These are phyloP conservation scores for Coleophoma crateriformis DNA, from an alignment of 2,329 filamentous ascomycete genomes.

Conservation along the genomic window DNA sequence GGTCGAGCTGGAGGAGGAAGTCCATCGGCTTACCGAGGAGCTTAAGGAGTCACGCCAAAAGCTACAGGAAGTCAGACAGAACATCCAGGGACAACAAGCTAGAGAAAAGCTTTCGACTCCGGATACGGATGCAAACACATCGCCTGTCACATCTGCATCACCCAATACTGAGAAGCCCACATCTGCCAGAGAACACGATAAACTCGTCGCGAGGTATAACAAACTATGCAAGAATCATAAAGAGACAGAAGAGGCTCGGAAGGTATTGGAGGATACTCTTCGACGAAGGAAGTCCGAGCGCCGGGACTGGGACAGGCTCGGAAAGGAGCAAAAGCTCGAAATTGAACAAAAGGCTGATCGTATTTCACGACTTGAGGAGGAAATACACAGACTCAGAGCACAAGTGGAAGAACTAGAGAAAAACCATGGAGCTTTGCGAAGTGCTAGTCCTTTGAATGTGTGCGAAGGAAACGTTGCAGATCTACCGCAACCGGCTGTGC, in stretches of 20 bases:
- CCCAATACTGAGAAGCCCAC: conserved; percentile 3
- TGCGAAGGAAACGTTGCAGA: neutral
- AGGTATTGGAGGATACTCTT: conserved; percentile 6
- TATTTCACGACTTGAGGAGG: conserved; percentile 11
- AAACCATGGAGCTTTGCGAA: neutral
- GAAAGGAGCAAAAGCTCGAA: conserved; percentile 3
- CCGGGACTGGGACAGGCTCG: conserved; percentile 6
- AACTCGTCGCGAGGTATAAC: conserved; percentile 13
- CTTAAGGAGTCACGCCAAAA: conserved; percentile 8
- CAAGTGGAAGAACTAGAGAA: conserved; percentile 1
- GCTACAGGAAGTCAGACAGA: conserved; percentile 1
- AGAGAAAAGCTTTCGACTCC: neutral
- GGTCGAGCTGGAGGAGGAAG: conserved; percentile 17
- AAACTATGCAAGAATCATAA: conserved; percentile 7
- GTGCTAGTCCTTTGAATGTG: neutral
- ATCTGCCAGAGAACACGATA: conserved; percentile 5
- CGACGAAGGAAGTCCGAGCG: conserved; percentile 9
- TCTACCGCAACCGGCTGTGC: neutral
- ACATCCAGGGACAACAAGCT: neutral
- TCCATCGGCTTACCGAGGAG: conserved; percentile 12
- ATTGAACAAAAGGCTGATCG: conserved; percentile 10
- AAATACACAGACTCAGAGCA: conserved; percentile 6
- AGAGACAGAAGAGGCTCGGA: conserved; percentile 7
- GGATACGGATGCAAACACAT: conserved; percentile 3
- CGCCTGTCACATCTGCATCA: conserved; percentile 4